Evolutionary conservation across 176 grass and related monocot species (phyloP).

Genomic region (Bothriochloa decipiens): DNA sequence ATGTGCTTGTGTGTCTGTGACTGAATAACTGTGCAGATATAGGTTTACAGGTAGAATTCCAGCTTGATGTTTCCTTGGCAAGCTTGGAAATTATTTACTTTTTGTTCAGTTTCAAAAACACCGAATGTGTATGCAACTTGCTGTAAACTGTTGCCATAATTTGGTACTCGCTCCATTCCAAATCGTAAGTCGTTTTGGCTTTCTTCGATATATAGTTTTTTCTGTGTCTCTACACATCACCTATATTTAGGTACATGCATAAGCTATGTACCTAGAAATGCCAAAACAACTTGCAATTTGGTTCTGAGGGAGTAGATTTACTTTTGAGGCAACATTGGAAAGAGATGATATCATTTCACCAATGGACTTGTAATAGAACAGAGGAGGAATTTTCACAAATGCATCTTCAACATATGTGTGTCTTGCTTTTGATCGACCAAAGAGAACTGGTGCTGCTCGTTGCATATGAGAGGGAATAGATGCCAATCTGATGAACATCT

Average conservation of each 20-base stretch:
- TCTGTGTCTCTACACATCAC: not conserved
- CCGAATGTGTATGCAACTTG: constrained; percentile 33
- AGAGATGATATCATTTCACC: constrained; percentile 39
- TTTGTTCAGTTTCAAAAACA: constrained; percentile 38
- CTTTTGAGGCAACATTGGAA: constrained; percentile 25
- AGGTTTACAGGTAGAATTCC: constrained; percentile 41
- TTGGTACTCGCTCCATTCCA: not conserved
- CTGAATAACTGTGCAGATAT: constrained; percentile 58
- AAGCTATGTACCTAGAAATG: not conserved
- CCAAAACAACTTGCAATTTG: not conserved
- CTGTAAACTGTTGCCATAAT: constrained; percentile 44
- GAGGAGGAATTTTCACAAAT: not conserved
- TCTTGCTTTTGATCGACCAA: not conserved
- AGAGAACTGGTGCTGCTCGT: not conserved
- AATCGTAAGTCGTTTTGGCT: not conserved
- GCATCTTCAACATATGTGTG: constrained; percentile 11
- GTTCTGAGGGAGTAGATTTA: constrained; percentile 9
- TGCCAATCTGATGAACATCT: constrained; percentile 4
- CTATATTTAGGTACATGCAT: not conserved
- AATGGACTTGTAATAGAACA: constrained; percentile 26
- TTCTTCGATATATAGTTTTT: not conserved
- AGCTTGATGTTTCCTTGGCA: constrained; percentile 50
- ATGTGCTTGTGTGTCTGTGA: constrained; percentile 28
- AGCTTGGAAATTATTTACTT: constrained; percentile 43
- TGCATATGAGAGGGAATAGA: not conserved